Evolutionary conservation across 495 filamentous ascomycete species (phyloP), one percentile per base, ranked within the genome.

Genomic region (Podospora pseudocomata): DNA sequence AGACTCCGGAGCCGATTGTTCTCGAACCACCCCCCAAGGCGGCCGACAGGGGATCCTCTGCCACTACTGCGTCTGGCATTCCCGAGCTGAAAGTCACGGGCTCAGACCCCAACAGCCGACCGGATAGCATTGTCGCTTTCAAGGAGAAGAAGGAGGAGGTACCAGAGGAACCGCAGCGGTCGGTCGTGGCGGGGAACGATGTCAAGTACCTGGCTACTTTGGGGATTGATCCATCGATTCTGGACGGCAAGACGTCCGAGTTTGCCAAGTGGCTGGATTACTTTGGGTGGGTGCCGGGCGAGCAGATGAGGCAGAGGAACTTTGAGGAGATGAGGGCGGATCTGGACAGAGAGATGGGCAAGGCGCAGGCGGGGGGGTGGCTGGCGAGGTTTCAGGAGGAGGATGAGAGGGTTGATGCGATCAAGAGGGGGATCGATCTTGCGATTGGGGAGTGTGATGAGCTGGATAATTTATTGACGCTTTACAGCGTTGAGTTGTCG

Each of bases 401-500:
- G 72, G 95, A 97, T 73, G 92, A 94, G 66, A 87, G 93, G 68
- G 88, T 96, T 4, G 90, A 91, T 39, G 88, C 88, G 62, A 88
- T 99, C 65, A 92, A 92, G 64, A 86, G 82, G 67, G 85, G 97
- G 64, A 89, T 99, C 53, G 94, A 98, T 75, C 86, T 88, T 67
- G 91, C 92, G 6, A 92, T 98, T 70, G 86, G 89, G 32, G 95
- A 99, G 79, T 97, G 95, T 71, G 95, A 99, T 65, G 94, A 97
- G 78, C 83, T 99, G 53, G 95, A 99, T 74, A 93, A 94, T 66
- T 81, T 98, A 57, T 79, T 99, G 59, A 98, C 94, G 1, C 81
- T 99, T 32, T 99, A 99, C 79, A 90, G 90, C 54, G 95, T 97
- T 7, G 95, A 99, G 79, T 80, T 99, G 60, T 92, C 92, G 68